Conservation (phyloP, 495 filamentous ascomycete genomes). For the Antarctomyces pellizariae region DNA sequence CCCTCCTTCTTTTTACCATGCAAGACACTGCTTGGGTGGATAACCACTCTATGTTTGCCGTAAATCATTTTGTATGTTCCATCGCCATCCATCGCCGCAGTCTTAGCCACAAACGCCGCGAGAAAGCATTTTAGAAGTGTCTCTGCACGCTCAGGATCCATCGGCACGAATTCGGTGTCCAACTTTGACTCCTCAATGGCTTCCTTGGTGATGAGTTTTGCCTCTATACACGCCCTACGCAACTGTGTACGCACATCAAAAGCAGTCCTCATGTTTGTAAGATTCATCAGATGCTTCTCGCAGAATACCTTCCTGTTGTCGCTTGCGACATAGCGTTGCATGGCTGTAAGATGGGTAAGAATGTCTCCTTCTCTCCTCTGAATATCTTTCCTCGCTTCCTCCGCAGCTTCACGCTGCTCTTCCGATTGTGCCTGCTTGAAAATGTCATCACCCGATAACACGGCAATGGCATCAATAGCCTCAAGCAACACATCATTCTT, state of each 20-base stretch:
- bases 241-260: constrained; percentile 74
- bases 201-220: constrained; percentile 20
- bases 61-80: constrained; percentile 64
- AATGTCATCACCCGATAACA: constrained; percentile 64
- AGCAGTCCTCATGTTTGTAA: constrained; percentile 54
- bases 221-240: constrained; percentile 30
- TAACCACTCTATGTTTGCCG: constrained; percentile 65
- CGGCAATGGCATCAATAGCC: constrained; percentile 78
- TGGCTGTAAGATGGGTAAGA: constrained; percentile 60
- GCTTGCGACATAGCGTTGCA: constrained; percentile 53
- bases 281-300: constrained; percentile 48
- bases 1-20: constrained; percentile 78
- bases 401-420: constrained; percentile 56
- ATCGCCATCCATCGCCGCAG: constrained; percentile 62
- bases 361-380: constrained; percentile 73
- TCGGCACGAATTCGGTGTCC: constrained; percentile 14
- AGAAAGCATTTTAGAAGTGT: constrained; percentile 60
- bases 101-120: constrained; percentile 57
- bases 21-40: constrained; percentile 73
- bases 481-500: constrained; percentile 51
- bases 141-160: constrained; percentile 27
- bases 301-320: constrained; percentile 57
- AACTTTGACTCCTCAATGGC: no score
- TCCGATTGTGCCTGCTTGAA: constrained; percentile 64
- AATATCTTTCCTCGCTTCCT: constrained; percentile 46